Evolutionary conservation across 2,329 filamentous ascomycete genomes (phyloP), one percentile per base, ranked within the genome.

Genomic region (Aspergillus sp.): DNA sequence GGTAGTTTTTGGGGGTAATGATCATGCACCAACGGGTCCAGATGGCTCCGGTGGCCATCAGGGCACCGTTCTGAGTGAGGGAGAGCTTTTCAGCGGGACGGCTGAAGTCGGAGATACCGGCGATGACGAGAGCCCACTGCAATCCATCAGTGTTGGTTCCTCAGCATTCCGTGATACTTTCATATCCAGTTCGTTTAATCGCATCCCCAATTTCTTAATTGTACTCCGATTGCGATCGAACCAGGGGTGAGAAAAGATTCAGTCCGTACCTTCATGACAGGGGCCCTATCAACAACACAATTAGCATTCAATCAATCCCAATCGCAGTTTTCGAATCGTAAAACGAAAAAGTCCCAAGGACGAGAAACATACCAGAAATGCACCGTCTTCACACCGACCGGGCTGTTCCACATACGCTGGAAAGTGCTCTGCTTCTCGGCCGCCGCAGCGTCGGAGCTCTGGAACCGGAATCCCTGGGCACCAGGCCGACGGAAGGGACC

Each of bases 1-100:
- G 89, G 72, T 92, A 81, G 84, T 99, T 99, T 79, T 87, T 88
- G 59, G 95, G 95, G 78, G 88, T 92, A 80, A 99, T 99, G 77
- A 99, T 90, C 75, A 98, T 84, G 84, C 95, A 99, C 95, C 95
- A 99, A 67, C 95, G 87, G 50, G 95, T 99, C 95, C 95, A 99
- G 84, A 99, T 99, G 66, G 90, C 80, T 67, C 95, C 95, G 10
- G 95, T 99, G 69, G 88, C 88, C 74, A 91, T 95, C 68, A 99
- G 85, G 60, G 95, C 94, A 54, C 83, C 83, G 81, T 98, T 99
- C 80, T 97, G 93, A 31, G 91, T 95, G 63, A 97, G 82, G 46
- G 93, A 97, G 68, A 99, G 91, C 78, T 92, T 92, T 77, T 96
- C 91, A 64, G 90, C 92, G 32, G 95, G 95, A 68, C 95, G 92